Conservation (phyloP, 768 basidiomycete genomes). For the Boletellus ananas region DNA sequence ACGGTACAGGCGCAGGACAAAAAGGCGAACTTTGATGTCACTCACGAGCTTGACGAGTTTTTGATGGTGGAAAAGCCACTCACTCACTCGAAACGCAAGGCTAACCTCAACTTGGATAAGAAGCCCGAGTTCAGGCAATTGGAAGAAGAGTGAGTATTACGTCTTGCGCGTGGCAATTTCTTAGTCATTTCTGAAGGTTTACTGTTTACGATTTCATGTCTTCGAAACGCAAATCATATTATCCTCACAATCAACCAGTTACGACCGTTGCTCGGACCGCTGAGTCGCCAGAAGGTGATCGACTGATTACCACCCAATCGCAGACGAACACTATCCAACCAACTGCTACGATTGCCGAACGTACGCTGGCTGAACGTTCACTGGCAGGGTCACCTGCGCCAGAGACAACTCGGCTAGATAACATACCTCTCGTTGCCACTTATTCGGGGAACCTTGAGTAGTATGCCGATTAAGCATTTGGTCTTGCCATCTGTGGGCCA, state of each 20-base stretch:
- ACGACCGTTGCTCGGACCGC: constrained; percentile 28
- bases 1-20: constrained; percentile 58
- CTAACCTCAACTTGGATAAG: constrained; percentile 77
- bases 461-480: not conserved
- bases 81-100: constrained; percentile 89
- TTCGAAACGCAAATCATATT: constrained; percentile 77
- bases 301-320: constrained; percentile 28
- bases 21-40: constrained; percentile 96
- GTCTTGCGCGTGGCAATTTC: not conserved
- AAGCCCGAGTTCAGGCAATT: constrained; percentile 88
- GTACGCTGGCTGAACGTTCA: constrained; percentile 40
- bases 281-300: constrained; percentile 29
- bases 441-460: constrained; percentile 15
- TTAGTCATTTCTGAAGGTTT: constrained; percentile 52
- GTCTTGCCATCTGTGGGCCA: not conserved
- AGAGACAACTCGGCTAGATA: constrained; percentile 36
- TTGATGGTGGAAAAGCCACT: constrained; percentile 97
- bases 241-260: constrained; percentile 76
- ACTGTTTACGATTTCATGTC: constrained; percentile 81
- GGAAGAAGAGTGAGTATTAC: constrained; percentile 76
- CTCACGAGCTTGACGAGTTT: constrained; percentile 96
- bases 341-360: constrained; percentile 41
- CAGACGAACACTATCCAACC: constrained; percentile 40
- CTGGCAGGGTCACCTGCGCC: constrained; percentile 37
- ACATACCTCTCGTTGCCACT: constrained; percentile 36